A percentile compares a stretch with the other conserved stretches of the same genome.
Evolutionary conservation across 2,329 filamentous ascomycete genomes (phyloP).

Genomic region (Curvularia eragrostidis): DNA sequence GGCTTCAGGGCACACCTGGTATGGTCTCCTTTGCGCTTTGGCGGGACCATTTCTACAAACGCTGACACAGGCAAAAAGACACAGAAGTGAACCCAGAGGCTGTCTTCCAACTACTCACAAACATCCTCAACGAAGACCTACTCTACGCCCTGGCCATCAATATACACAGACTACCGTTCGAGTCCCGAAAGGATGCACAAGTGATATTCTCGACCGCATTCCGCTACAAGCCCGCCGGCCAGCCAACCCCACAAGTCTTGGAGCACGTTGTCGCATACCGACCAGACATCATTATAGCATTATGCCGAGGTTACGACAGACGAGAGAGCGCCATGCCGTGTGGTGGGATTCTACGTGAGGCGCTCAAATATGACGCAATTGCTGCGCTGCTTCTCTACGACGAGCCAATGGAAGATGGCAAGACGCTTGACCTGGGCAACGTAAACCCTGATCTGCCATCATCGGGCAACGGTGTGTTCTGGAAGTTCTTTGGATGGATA

Average conservation of each 20-base stretch:
- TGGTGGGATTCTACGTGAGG: slow-evolving; percentile 86
- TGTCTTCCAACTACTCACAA: slow-evolving; percentile 82
- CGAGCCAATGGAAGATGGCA: slow-evolving; percentile 76
- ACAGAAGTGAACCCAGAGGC: slow-evolving; percentile 85
- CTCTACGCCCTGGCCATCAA: slow-evolving; percentile 82
- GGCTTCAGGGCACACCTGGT: slow-evolving; percentile 94
- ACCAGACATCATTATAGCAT: slow-evolving; percentile 83
- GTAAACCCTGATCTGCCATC: slow-evolving; percentile 79
- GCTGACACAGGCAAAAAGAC: slow-evolving; percentile 64
- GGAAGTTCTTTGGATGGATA: slow-evolving; percentile 97
- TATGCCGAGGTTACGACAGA: slow-evolving; percentile 89
- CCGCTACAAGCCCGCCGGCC: slow-evolving; percentile 78
- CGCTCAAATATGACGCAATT: slow-evolving; percentile 88
- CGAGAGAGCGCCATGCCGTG: slow-evolving; percentile 92
- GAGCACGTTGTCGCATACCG: slow-evolving; percentile 87
- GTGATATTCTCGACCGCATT: slow-evolving; percentile 96
- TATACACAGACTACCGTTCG: slow-evolving; percentile 88
- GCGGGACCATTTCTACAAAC: background rate
- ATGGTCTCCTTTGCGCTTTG: slow-evolving; percentile 26
- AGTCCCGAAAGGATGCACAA: slow-evolving; percentile 93
- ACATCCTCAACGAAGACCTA: slow-evolving; percentile 87
- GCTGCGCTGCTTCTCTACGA: slow-evolving; percentile 93
- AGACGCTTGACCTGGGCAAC: slow-evolving; percentile 75
- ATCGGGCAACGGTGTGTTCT: slow-evolving; percentile 85
- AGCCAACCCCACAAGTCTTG: slow-evolving; percentile 80